Conservation (phyloP, 2,329 filamentous ascomycete species). For the Aspergillus brunneoviolaceus region DNA sequence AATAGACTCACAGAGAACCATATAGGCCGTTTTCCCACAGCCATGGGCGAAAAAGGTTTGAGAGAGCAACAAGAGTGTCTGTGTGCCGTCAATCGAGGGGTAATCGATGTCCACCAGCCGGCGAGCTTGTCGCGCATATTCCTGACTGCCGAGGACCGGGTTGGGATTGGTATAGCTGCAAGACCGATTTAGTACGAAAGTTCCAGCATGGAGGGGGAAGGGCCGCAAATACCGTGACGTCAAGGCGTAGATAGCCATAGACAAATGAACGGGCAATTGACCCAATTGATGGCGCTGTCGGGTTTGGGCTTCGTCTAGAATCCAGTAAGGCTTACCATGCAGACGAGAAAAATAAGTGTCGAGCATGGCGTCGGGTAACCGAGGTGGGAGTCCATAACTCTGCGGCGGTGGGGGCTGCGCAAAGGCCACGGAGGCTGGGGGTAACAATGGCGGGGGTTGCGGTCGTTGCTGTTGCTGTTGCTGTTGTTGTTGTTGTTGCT, state of each 20-base stretch:
- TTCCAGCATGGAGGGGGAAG: slow-evolving; percentile 20
- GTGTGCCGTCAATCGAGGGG: slow-evolving; percentile 73
- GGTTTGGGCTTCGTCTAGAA: slow-evolving; percentile 74
- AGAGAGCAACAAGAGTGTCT: slow-evolving; percentile 72
- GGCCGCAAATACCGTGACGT: slow-evolving; percentile 55
- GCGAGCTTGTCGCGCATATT: slow-evolving; percentile 70
- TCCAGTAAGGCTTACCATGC: slow-evolving; percentile 78
- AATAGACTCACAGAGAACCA: slow-evolving; percentile 66
- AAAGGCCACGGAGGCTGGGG: slow-evolving; percentile 6
- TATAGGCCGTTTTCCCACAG: slow-evolving; percentile 80
- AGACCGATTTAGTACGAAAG: slow-evolving; percentile 11
- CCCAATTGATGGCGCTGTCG: slow-evolving; percentile 70
- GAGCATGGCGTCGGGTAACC: slow-evolving; percentile 63
- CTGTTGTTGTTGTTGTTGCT: slow-evolving; percentile 1
- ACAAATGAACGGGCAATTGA: slow-evolving; percentile 57
- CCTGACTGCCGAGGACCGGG: slow-evolving; percentile 66
- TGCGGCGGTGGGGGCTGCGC: background rate
- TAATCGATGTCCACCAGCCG: slow-evolving; percentile 74
- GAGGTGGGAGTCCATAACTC: slow-evolving; percentile 23
- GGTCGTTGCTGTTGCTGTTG: slow-evolving; percentile 12
- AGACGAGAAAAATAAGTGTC: slow-evolving; percentile 78
- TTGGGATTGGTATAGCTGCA: slow-evolving; percentile 72
- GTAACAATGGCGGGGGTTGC: slow-evolving; percentile 16
- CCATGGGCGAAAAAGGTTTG: slow-evolving; percentile 75
- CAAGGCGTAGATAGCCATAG: slow-evolving; percentile 58